Base-by-base conservation (phyloP, 345 rosid species). In the Aquilaria yunnanensis region DNA sequence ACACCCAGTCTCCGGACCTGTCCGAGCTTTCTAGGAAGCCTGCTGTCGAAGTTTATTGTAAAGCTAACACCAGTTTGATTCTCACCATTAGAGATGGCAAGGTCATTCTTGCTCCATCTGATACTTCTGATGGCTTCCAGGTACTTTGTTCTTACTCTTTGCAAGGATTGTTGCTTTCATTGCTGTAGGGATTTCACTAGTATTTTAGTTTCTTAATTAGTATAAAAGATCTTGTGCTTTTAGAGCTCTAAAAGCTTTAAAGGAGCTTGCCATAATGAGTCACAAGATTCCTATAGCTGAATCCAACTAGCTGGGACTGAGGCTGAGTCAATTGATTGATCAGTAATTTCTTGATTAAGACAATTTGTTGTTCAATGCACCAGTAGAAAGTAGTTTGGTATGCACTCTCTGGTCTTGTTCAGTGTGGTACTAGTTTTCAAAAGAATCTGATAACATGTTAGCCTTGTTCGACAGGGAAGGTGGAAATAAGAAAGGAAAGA, bases 71-170 rank as follows among this genome's bases (percentile, higher is more conserved):
- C 33, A 59, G 79, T 51, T 84, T 73, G 59, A 62, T 67, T 47
- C 81, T 92, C 50, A 79, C 88, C 10, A 71, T 93, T 57, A 79
- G 81, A 66, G 86, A 79, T 33, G 81, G 82, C 29, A 79, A 80
- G 53, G 88, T 90, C 67, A 41, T 86, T 65, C 83, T 93, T 49
- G 94, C 88, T 1, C 78, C 70, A 34, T 63, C 83, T 3, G 69
- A 83, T 74, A 83, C 89, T 8, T 70, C 76, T 50, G 85, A 90
- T 74, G 72, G 73, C 50, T 82, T 69, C 54, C 96, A 90, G 79
- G 98, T 80, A 54, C 51, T 7, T 14, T 12, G 10, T 14, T 52
- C 12, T 14, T n/a, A 12, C 12, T 37, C 43, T 37, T 37, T 37
- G 8, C 43, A 37, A 37, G 8, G 3, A 5, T 3, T 37, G 3